phyloP scores from a whole-genome alignment of 495 filamentous ascomycete species.

The Collariella sp. region DNA sequence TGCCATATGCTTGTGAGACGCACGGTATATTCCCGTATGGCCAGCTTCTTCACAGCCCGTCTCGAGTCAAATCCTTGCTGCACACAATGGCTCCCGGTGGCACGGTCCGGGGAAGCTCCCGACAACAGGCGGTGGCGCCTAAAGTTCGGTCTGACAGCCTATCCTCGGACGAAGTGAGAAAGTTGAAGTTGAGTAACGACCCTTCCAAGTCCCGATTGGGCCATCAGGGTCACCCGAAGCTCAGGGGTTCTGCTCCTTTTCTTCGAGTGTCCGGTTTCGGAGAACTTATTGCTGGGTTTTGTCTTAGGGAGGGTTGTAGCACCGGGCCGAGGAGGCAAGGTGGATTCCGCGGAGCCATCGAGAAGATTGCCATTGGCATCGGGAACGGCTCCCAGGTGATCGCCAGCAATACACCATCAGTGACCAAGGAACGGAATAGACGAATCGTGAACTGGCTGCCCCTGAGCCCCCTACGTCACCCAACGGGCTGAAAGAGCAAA shows the following conservation, averaged over 20 bases:
- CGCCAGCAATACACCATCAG: too few relatives aligned
- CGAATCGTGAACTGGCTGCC: too few relatives aligned
- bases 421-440: too few relatives aligned
- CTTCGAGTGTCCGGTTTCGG: not conserved
- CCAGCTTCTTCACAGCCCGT: not conserved
- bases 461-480: too few relatives aligned
- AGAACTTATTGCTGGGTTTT: not conserved
- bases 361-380: too few relatives aligned
- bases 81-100: not conserved
- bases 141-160: too few relatives aligned
- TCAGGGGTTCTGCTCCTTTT: not conserved
- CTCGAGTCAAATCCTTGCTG: not conserved
- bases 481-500: too few relatives aligned
- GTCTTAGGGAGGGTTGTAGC: too few relatives aligned
- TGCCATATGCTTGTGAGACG: not conserved
- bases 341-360: too few relatives aligned
- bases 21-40: constrained; percentile 1
- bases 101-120: not conserved
- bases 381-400: too few relatives aligned
- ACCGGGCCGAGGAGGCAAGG: too few relatives aligned
- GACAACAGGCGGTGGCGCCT: too few relatives aligned
- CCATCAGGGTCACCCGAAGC: not conserved
- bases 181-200: not conserved
- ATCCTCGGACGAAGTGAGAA: not conserved
- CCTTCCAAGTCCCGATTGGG: not conserved